Evolutionary conservation across 1,284 basidiomycete genomes (phyloP), one percentile per base, ranked within the genome.

Genomic region (Sporisorium exsertum): DNA sequence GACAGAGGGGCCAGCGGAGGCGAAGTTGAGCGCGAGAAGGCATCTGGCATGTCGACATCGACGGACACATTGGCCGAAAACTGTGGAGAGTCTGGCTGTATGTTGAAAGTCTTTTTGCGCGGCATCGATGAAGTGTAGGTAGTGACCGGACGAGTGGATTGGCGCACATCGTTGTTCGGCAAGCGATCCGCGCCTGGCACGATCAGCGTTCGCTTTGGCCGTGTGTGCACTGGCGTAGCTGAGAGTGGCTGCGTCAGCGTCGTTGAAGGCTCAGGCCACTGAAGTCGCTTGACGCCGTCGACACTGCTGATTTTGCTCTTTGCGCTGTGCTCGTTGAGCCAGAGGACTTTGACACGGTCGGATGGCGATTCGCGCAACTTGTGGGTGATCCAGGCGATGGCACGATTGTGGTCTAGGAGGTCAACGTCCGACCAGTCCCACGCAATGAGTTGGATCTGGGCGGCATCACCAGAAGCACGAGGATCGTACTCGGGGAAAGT

Each of bases 401-500:
- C 69, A 7, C 9, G 24, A 20, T 45, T 56, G 59, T 62, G 55
- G 7, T 16, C 12, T 22, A 22, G 18, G 1, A 58, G 24, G 10
- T 71, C 55, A 2, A 29, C 12, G 1, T 22, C 5, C 5, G 46
- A 37, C 10, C 20, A 20, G 24, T 62, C 42, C 18, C 13, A 13
- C 35, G 69, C 69, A 33, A 71, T 65, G 37, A 71, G 33, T 12
- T 67, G 50, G 22, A 72, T 51, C 27, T 62, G 59, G 40, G 59
- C 51, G 9, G 59, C 70, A 2, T 45, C 60, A 10, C 27, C 59
- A 15, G 64, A 63, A 15, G 70, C 70, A n/a, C 49, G 57, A 29
- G 70, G 56, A 29, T 72, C 70, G 24, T 57, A 72, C 0, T 58
- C 47, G 27, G 43, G 33, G 24, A 72, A 72, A 5, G 6, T 15